Percentiles rank a stretch among this genome's conserved stretches.
Evolutionary conservation across 768 basidiomycete genomes (phyloP).

Genomic region (Macrocybe gigantea): DNA sequence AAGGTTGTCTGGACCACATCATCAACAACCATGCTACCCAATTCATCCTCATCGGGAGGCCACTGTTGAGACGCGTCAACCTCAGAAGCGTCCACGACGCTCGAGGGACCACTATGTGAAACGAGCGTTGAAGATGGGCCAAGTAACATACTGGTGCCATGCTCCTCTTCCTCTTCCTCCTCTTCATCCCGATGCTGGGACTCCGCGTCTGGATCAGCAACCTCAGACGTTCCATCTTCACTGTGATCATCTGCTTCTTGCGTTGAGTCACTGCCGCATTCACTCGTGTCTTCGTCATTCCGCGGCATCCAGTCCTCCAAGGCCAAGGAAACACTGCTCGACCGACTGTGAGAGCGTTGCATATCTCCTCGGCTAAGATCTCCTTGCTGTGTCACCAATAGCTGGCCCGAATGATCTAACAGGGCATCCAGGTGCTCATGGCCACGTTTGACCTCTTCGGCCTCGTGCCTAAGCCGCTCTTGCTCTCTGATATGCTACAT

Average conservation of each 20-base stretch:
- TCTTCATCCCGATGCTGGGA: slow-evolving; percentile 23
- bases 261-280: no score
- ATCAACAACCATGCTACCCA: no score
- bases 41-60: no score
- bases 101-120: slow-evolving; percentile 1
- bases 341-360: slow-evolving; percentile 49
- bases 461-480: slow-evolving; percentile 55
- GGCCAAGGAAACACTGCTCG: slow-evolving; percentile 40
- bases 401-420: slow-evolving; percentile 80
- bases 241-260: slow-evolving; percentile 33
- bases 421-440: slow-evolving; percentile 88
- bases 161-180: slow-evolving; percentile 24
- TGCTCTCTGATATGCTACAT: slow-evolving; percentile 69
- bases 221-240: slow-evolving; percentile 22
- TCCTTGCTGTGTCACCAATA: slow-evolving; percentile 78
- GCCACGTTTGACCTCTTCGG: slow-evolving; percentile 74
- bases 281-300: no score
- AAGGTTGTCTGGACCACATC: no score
- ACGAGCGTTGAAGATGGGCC: neutral
- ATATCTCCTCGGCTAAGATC: slow-evolving; percentile 51
- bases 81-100: neutral
- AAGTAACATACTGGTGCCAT: slow-evolving; percentile 7
- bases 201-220: slow-evolving; percentile 19
- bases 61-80: neutral
- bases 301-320: slow-evolving; percentile 27